Percentiles rank a stretch among this genome's conserved stretches.
phyloP scores from a whole-genome alignment of 148 eudicot species.

The Limonium bicolor region DNA sequence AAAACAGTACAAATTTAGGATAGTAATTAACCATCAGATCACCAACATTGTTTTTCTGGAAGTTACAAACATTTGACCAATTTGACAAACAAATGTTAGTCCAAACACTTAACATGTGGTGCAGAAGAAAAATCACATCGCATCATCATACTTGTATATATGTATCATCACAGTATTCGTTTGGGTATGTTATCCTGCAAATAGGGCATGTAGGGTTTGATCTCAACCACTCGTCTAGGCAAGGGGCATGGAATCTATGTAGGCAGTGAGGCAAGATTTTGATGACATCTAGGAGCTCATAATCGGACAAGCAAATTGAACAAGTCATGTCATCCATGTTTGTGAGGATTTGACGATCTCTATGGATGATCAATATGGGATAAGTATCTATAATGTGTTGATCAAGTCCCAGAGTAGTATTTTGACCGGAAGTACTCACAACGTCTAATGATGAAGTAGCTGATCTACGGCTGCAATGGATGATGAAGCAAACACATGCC shows the following conservation, averaged over 20 bases:
- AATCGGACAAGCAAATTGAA: constrained; percentile 33
- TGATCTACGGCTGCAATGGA: too few species aligned
- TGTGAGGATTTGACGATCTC: constrained; percentile 22
- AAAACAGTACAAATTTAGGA: too few species aligned
- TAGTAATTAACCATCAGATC: too few species aligned
- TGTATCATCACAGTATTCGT: too few species aligned
- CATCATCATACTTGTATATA: too few species aligned
- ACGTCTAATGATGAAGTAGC: background rate
- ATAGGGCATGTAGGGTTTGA: constrained; percentile 38
- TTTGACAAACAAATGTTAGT: too few species aligned
- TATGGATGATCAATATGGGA: constrained; percentile 25
- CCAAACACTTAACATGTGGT: too few species aligned
- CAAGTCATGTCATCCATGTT: constrained; percentile 16
- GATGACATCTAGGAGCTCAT: constrained; percentile 19
- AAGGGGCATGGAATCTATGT: constrained; percentile 51
- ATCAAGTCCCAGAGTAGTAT: constrained; percentile 24
- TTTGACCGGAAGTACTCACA: background rate
- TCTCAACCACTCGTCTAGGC: constrained; percentile 51
- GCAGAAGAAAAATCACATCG: too few species aligned
- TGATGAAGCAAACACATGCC: too few species aligned
- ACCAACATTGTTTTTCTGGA: too few species aligned
- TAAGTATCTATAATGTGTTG: constrained; percentile 26
- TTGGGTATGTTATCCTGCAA: too few species aligned
- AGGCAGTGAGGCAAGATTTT: constrained; percentile 30
- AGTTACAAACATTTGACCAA: too few species aligned